These are phyloP conservation scores for Otatea glauca DNA, from an alignment of 176 grass and related monocot species.

Conservation along the genomic window DNA sequence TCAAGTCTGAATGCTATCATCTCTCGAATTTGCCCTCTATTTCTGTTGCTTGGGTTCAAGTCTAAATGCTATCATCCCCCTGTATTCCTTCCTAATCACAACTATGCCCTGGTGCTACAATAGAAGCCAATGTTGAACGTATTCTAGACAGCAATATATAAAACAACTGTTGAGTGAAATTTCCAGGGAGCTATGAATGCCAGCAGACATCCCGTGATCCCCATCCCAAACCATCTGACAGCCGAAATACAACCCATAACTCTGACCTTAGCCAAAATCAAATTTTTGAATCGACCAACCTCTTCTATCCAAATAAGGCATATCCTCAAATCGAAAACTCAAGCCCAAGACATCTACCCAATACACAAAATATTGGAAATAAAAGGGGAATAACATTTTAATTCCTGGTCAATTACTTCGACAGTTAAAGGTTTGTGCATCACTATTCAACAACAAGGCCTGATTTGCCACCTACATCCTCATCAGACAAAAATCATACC, in stretches of 20 bases:
- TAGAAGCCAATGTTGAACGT: not conserved
- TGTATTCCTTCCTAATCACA: not conserved
- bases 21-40: not conserved
- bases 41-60: not conserved
- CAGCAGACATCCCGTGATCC: not conserved
- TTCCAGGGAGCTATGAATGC: not conserved
- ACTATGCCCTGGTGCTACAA: not conserved
- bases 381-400: not conserved
- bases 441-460: not conserved
- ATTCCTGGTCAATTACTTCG: not conserved
- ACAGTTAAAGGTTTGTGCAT: not conserved
- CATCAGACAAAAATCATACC: conserved; percentile 44
- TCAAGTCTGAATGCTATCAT: not conserved
- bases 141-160: not conserved
- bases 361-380: not conserved
- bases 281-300: not conserved
- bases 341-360: not conserved
- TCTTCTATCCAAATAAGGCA: not conserved
- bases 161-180: not conserved
- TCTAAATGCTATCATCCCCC: not conserved
- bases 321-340: not conserved
- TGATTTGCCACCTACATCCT: not conserved
- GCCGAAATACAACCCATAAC: not conserved
- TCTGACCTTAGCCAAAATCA: not conserved
- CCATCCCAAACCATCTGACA: not conserved